Evolutionary conservation across 148 eudicot species (phyloP), one percentile per base, ranked within the genome.

Genomic region (Hydrangea macrophylla): DNA sequence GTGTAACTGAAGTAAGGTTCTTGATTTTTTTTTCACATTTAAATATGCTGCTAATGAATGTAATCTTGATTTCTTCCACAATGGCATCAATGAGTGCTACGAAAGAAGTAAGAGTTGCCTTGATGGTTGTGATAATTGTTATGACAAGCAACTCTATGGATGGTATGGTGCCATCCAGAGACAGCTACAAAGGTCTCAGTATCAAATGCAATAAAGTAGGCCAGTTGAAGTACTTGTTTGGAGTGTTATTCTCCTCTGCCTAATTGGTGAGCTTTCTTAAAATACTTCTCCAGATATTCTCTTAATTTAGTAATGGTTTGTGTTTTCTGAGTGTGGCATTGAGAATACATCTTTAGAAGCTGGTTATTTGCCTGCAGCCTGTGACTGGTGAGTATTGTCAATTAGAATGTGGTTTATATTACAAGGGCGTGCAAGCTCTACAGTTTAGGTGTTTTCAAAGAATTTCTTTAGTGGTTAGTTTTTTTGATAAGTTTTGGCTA

Each of bases 151-250:
- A 64, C 76, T 82, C 27, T 66, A 88, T 86, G 86, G 90, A 64
- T 88, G 93, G 96, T 76, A 84, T 70, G 96, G 96, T 60, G 80
- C 87, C 64, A 33, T 82, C 74, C 93, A 79, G 75, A 85, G 96
- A 70, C 82, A 84, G 78, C 76, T 88, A 62, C 96, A 86, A 77
- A 85, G 96, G 71, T 90, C 90, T 42, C 89, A 80, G 78, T 90
- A 90, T 79, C 88, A 80, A 13, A 66, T 90, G 80, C 93, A 81
- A 63, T 86, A 88, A 66, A 79, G 84, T 63, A 87, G 86, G 24
- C 79, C 90, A 5, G 48, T 86, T 70, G 86, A 85, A 78, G 53
- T 84, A 51, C 66, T 79, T 53, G 71, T 80, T 58, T 80, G 83
- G 81, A 48, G 64, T 31, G 31, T 74, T 58, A 69, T 83, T 67